phyloP scores from a whole-genome alignment of 164 flowering plant species.

The Santalum album region DNA sequence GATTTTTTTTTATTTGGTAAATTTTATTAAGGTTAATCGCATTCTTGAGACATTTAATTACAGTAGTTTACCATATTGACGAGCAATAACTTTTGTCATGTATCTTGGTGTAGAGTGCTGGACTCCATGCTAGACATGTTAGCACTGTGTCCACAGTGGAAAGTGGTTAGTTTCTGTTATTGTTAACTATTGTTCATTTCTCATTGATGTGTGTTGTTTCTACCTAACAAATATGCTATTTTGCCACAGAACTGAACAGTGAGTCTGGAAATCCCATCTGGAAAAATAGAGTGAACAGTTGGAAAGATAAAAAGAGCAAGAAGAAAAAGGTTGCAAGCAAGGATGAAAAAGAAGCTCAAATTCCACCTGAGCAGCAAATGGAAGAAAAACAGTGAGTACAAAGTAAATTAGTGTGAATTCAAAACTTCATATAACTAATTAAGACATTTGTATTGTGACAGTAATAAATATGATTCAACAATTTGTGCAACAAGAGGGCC shows the following conservation, averaged over 20 bases:
- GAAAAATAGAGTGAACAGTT: constrained; percentile 93
- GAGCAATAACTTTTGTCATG: constrained; percentile 4
- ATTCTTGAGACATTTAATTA: too few relatives aligned
- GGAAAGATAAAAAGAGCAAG: constrained; percentile 82
- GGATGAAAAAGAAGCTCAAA: constrained; percentile 32
- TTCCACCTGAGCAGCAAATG: constrained; percentile 79
- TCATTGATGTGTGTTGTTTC: too few relatives aligned
- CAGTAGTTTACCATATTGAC: not conserved
- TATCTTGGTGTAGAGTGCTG: constrained; percentile 37
- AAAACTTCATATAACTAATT: too few relatives aligned
- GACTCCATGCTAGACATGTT: constrained; percentile 68
- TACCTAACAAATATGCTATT: not conserved
- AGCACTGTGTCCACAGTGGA: constrained; percentile 79
- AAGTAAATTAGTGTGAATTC: not conserved
- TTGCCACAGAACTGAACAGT: constrained; percentile 50
- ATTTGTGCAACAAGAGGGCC: too few relatives aligned
- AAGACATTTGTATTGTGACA: too few relatives aligned
- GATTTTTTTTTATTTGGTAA: too few relatives aligned
- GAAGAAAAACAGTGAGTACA: constrained; percentile 58
- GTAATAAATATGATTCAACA: too few relatives aligned
- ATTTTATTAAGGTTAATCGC: too few relatives aligned
- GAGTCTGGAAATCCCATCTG: constrained; percentile 87
- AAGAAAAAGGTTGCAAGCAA: constrained; percentile 45
- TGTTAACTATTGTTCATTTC: too few relatives aligned
- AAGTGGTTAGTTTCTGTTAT: constrained; percentile 46